Evolutionary conservation across 768 basidiomycete genomes (phyloP).

Genomic region (Lactifluus piperatus): DNA sequence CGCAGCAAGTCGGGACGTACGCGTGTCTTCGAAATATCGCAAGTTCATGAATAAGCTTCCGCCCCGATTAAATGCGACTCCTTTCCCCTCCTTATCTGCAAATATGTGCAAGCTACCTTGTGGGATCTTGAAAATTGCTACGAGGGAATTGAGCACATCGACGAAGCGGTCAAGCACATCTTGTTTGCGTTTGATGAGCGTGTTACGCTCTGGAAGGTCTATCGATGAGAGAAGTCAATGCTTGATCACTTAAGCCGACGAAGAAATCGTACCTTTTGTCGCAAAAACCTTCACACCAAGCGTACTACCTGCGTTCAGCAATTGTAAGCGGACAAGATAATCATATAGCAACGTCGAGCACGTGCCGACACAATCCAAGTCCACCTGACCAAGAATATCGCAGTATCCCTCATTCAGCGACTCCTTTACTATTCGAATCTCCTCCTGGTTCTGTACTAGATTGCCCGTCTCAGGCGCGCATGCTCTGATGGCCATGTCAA

Average conservation of each 20-base stretch:
- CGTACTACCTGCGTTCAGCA: not conserved
- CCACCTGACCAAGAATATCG: conserved; percentile 59
- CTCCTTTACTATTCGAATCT: conserved; percentile 67
- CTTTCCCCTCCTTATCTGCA: conserved; percentile 66
- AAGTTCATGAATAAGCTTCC: conserved; percentile 86
- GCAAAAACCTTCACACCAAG: not conserved
- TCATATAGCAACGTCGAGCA: not conserved
- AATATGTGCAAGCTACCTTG: conserved; percentile 76
- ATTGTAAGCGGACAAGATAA: not conserved
- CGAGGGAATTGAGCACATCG: conserved; percentile 54
- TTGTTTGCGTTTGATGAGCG: conserved; percentile 43
- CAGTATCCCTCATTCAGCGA: conserved; percentile 77
- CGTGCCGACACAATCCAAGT: conserved; percentile 56
- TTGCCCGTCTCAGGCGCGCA: conserved; percentile 61
- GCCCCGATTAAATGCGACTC: conserved; percentile 90
- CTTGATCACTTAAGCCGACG: not conserved
- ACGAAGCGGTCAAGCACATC: conserved; percentile 64
- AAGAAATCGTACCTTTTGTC: conserved; percentile 9
- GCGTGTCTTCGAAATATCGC: conserved; percentile 80
- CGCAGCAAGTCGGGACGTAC: conserved; percentile 39
- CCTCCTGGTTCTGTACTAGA: conserved; percentile 51
- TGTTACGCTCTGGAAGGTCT: conserved; percentile 50
- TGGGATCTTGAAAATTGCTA: conserved; percentile 65
- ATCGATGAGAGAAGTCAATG: not conserved
- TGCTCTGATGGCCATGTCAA: conserved; percentile 55